Conservation (phyloP, 768 basidiomycete species). For the Nidularia pulvinata region DNA sequence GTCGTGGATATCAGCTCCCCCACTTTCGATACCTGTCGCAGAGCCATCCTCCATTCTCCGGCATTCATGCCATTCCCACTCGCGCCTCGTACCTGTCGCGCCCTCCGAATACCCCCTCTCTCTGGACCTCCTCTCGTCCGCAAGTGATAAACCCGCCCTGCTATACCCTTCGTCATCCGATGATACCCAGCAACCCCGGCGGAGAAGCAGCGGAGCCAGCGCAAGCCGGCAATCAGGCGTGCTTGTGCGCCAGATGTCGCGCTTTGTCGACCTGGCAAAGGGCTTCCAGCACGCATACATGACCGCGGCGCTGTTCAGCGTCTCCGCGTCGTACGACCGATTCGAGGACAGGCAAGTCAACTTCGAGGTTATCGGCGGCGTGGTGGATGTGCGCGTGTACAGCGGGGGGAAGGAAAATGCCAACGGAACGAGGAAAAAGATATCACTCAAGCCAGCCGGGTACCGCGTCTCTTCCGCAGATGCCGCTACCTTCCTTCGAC, state of each 20-base stretch:
- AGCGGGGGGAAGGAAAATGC: constrained; percentile 2
- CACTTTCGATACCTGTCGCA: constrained; percentile 3
- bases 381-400: constrained; percentile 1
- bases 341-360: constrained; percentile 14
- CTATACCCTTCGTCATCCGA: constrained; percentile 3
- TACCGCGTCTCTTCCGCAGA: constrained; percentile 41
- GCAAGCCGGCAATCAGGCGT: constrained; percentile 14
- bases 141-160: not conserved
- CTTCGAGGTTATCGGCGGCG: constrained; percentile 5
- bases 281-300: constrained; percentile 62
- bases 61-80: constrained; percentile 33
- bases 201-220: constrained; percentile 15
- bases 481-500: constrained; percentile 37
- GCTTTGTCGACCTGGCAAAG: constrained; percentile 50
- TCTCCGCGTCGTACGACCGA: constrained; percentile 21
- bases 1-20: constrained; percentile 8
- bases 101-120: constrained; percentile 34
- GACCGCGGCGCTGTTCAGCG: constrained; percentile 47
- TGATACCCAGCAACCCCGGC: constrained; percentile 1
- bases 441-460: constrained; percentile 29
- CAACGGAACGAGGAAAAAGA: constrained; percentile 1
- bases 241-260: constrained; percentile 23
- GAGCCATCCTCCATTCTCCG: constrained; percentile 10
- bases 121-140: constrained; percentile 1
- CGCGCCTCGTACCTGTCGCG: constrained; percentile 30